Evolutionary conservation across 2,329 filamentous ascomycete genomes (phyloP), one percentile per base, ranked within the genome.

Genomic region (Hymenoscyphus albidus): DNA sequence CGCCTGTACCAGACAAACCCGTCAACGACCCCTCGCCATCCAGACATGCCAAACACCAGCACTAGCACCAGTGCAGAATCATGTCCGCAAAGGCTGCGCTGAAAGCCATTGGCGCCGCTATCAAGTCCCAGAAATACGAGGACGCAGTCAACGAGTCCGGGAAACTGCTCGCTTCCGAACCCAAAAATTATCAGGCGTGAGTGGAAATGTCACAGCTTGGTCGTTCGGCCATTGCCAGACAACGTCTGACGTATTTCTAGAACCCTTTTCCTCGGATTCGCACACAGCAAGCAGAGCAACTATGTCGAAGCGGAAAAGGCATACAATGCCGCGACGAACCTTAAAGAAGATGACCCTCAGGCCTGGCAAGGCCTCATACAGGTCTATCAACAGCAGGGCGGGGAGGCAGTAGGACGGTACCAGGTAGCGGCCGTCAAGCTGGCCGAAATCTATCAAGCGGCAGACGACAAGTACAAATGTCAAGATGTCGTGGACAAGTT

Each of bases 351-450:
- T 18, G 93, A 97, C 70, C 80, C 86, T n/a, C 90, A 94, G 72
- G 91, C 91, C 69, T 98, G 92, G 92, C 91, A 97, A 75, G 95
- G 95, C 0, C 81, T 99, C 57, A 85, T 95, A 76, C 91, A 88
- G 73, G 78, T 98, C 38, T 97, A 92, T 75, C 92, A 97, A 78
- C 89, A 87, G 71, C 90, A 93, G 73, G 88, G 86, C 16, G 77
- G 80, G 38, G 82, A 84, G 62, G 91, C 89, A 72, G 79, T 98
- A 14, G 82, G 85, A 62, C 83, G 88, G 59, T 97, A 97, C 74
- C 88, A 90, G 58, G 80, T 86, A 57, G 91, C 90, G 1, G 89
- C 88, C 1, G 77, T 93, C 64, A 87, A 83, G 66, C 81, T 98
- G 56, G 92, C 91, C 7, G 83, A 88, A 62, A 87, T 97, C 60